Evolutionary conservation across 768 basidiomycete genomes (phyloP), one percentile per base, ranked within the genome.

Genomic region (Lentinus tigrinus): DNA sequence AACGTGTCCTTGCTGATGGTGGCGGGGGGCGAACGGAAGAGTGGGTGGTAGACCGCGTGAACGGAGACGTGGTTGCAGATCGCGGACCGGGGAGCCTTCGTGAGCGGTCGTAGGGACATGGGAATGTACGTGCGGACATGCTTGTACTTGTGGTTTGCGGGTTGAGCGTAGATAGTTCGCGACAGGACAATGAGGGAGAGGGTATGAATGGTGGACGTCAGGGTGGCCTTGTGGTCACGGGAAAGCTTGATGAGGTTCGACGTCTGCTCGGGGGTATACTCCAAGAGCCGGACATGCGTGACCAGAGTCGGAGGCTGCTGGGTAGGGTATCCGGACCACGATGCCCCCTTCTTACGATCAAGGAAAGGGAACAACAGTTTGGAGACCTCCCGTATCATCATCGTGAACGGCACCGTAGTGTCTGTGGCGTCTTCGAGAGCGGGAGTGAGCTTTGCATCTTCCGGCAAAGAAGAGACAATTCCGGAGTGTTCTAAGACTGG

Each of bases 41-140:
- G 46, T 3, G 69, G 57, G 23, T 67, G 48, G 54, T 69, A 66
- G 8, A 54, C 49, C 21, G 61, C 31, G 37, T 69, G 56, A 0
- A 61, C 49, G 6, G 74, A 73, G 40, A 73, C 66, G 46, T 69
- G 65, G 60, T 75, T 72, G 65, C 77, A 75, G 46, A 78, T 67
- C 44, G 44, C 69, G 49, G 66, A 63, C 2, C 61, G 54, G 3
- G 76, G 59, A 7, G 66, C 65, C 21, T 63, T 59, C 3, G 74
- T 62, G 34, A 68, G 57, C 13, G 58, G 68, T 16, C 77, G 71
- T 5, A 75, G 66, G 10, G 75, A 76, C n/a, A 76, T 62, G 6
- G 76, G 69, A 13, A 75, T 64, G 31, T 17, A 19, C 16, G 63
- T 63, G 8, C 55, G 16, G 28, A 69, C 54, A 14, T 54, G 46